Base-by-base conservation (phyloP, 371 early-diverging fungal species). In the Apophysomyces elegans region DNA sequence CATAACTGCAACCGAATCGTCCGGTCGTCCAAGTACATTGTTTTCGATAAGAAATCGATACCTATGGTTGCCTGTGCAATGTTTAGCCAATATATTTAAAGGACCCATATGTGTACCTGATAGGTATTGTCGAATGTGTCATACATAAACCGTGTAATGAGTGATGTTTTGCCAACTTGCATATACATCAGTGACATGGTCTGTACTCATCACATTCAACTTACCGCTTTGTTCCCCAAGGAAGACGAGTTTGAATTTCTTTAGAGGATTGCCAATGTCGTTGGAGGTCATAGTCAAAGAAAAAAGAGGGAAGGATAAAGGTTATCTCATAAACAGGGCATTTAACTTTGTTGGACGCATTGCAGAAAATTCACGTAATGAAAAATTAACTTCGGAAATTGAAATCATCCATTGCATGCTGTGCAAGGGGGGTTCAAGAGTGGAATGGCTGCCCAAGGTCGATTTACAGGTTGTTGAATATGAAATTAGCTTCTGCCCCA, bases 71-170 rank as follows among this genome's bases (percentile, higher is more conserved):
- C 99, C 91, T 98, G 43, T 5, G 35, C 12, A 8, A 62, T 26
- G 58, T 21, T 45, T 38, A 44, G 13, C 12, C 16, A 36, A 58
- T 0, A 26, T 3, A 3, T 7, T 57, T 58, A 58, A 1, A 3
- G 14, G 11, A 2, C 58, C 1, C 1, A 54, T 21, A 16, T 54
- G 43, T 65, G 56, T 85, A 94, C 95, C 84, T 94, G 95, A 75
- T 99, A 98, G 21, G 95, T 94, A 71, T 93, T 95, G 84, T 99
- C 98, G 76, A 99, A 99, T 9, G 96, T 96, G 74, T 98, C 98
- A 73, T 99, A 98, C 99, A 99, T 98, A 78, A 99, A 99, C 37
- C 98, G 90, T 16, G 99, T 99, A 68, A 99, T 99, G 60, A 99
- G 88, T 1, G 99, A 97, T 1, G 99, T 99, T 75, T 99, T 99